Base-by-base conservation (phyloP, 2,329 filamentous ascomycete species). In the Talaromyces pinophilus region DNA sequence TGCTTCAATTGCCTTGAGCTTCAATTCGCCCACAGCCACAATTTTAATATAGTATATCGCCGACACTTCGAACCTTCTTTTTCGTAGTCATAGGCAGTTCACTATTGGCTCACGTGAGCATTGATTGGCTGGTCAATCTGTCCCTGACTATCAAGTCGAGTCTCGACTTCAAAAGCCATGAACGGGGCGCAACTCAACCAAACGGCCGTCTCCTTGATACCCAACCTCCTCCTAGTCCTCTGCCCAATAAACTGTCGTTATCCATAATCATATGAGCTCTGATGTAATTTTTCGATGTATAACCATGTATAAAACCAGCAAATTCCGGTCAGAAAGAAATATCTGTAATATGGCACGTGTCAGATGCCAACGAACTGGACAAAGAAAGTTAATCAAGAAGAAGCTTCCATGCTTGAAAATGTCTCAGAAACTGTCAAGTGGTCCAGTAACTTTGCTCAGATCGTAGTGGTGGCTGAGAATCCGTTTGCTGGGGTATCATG, bases 321-420 rank as follows among this genome's bases (percentile, higher is more conserved):
- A 25, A 17, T 57, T 15, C 54, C 33, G 11, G 33, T 40, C 30
- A 17, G 25, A 57, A 40, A 17, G 17, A 40, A 15, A 33, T 33
- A n/a, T 33, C 25, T 7, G 28, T 4, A 33, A 33, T 57, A 40
- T 57, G 30, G 30, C 33, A 57, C 54, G 54, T 57, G 54, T 57
- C 54, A 40, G 54, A 57, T 40, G 33, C 11, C 54, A 61, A 33
- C 11, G 22, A 59, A 62, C 65, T 50, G 63, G 59, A 62, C 59
- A 67, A 64, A 63, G 28, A 62, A 57, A 40, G 62, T 59, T 52
- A 62, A 61, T 59, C 60, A 19, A 62, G 65, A 59, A 64, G 42
- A 60, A 67, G 11, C 54, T 25, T 11, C 17, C 19, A 8, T 38
- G 54, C 54, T 22, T 25, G 22, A 38, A 38, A 38, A 38, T 57